Evolutionary conservation across 148 eudicot species (phyloP).

Genomic region (Vaccinium darrowii): DNA sequence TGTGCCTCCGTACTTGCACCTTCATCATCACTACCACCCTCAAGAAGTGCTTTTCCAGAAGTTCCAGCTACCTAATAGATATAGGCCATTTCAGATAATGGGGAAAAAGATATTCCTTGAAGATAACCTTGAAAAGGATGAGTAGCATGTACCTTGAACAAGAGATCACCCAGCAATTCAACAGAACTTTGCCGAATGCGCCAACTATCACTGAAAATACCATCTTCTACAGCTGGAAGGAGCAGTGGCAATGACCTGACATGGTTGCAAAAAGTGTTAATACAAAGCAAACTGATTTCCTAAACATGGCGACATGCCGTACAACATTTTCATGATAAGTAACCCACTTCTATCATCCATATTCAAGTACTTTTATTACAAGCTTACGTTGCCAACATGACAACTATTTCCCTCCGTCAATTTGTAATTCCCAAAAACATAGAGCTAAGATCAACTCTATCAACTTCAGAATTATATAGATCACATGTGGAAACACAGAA

Average conservation of each 20-base stretch:
- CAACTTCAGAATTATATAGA: background rate
- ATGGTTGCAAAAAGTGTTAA: background rate
- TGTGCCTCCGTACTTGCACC: constrained; percentile 99
- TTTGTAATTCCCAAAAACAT: background rate
- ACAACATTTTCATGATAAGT: background rate
- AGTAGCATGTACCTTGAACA: constrained; percentile 68
- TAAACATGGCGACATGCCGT: background rate
- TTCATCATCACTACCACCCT: constrained; percentile 99
- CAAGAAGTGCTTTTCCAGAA: constrained; percentile 96
- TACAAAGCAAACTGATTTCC: background rate
- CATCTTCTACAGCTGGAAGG: constrained; percentile 99
- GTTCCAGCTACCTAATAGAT: constrained; percentile 88
- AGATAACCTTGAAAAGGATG: constrained; percentile 6
- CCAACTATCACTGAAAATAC: constrained; percentile 96
- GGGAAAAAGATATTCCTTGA: constrained; percentile 9
- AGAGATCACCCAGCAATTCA: constrained; percentile 86
- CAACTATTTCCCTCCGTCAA: background rate
- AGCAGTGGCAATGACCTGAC: constrained; percentile 87
- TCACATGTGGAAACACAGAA: background rate
- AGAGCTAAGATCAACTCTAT: too few relatives aligned
- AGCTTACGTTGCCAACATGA: background rate
- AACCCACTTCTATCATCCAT: background rate
- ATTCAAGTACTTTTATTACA: constrained; percentile 3
- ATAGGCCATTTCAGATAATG: background rate
- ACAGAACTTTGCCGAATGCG: constrained; percentile 98